Evolutionary conservation across 208 protist genomes (phyloP).

Genomic region (Phytomonas sp.): DNA sequence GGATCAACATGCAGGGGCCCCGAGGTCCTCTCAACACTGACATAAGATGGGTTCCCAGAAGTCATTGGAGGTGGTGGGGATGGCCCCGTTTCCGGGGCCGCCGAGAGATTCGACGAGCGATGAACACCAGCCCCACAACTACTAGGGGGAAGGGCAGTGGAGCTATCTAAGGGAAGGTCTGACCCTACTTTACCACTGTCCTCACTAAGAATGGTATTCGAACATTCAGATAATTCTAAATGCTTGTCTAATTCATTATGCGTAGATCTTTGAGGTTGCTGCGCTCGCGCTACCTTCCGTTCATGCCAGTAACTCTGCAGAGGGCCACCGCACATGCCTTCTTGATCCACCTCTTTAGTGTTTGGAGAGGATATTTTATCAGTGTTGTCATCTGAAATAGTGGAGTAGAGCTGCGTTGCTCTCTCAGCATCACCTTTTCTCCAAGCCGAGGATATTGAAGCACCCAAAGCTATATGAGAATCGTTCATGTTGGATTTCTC

Average conservation of each 20-base stretch:
- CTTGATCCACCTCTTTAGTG: neutral
- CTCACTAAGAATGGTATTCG: neutral
- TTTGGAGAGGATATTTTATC: neutral
- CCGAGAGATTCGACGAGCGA: neutral
- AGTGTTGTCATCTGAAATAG: neutral
- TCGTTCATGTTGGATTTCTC: neutral
- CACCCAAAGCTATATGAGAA: neutral
- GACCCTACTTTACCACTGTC: neutral
- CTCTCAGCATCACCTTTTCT: neutral
- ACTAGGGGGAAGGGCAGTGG: neutral
- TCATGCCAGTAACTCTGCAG: neutral
- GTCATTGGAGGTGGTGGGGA: neutral
- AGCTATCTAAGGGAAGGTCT: neutral
- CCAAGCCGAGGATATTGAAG: neutral
- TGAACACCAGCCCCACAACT: neutral
- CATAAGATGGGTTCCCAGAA: neutral
- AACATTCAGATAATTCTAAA: neutral
- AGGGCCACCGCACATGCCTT: neutral
- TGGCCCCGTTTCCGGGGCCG: too few relatives aligned
- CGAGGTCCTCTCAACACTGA: neutral
- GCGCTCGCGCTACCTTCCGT: neutral
- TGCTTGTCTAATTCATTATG: neutral
- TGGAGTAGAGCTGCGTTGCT: neutral
- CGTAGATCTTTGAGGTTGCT: neutral
- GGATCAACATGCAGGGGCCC: neutral